Base-by-base conservation (phyloP, 2,329 filamentous ascomycete species). In the Nigrograna mackinnonii region DNA sequence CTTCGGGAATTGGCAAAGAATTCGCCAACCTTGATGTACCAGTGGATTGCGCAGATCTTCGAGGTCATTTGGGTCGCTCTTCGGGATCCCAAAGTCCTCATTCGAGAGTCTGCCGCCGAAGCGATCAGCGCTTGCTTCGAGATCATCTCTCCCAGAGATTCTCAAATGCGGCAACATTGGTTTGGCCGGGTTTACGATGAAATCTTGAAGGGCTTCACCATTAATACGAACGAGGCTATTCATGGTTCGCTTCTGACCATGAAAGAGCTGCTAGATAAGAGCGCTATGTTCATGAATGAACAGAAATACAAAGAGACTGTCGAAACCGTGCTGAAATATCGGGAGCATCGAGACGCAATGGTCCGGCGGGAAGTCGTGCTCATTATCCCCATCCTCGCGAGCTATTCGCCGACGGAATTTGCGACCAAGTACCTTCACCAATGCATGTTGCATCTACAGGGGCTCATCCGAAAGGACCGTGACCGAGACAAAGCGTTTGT, bases 241-340 rank as follows among this genome's bases (percentile, higher is more conserved):
- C 95, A 99, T 64, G 94, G 90, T n/a, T 96, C 92, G 2, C 79
- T 99, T 30, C 79, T 99, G 16, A 91, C 95, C 1, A 79, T 97
- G 58, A 95, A 92, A 67, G 92, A 97, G 71, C 80, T 99, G 35
- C 82, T 99, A 14, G 83, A 94, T 50, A 92, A 96, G 66, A 94
- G 94, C 39, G 91, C 91, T 57, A 99, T 99, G 92, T 99, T 95
- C 69, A 97, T 99, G 94, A 91, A 96, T 60, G 89, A 91, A 28
- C 84, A 91, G 30, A 70, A 72, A 63, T 99, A 97, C 68, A 83
- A 86, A 44, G 89, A 95, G 56, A 86, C 90, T 9, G 97, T 92
- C 66, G 94, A 99, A 49, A 91, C 94, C 50, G 89, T 96, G 24
- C 85, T 92, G 52, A 87, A 88, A 48, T 89, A 95, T 67, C 95